A percentile compares a stretch with the other conserved stretches of the same genome.
Conservation (phyloP, 176 grass and related monocot species). For the Paspalum notatum region DNA sequence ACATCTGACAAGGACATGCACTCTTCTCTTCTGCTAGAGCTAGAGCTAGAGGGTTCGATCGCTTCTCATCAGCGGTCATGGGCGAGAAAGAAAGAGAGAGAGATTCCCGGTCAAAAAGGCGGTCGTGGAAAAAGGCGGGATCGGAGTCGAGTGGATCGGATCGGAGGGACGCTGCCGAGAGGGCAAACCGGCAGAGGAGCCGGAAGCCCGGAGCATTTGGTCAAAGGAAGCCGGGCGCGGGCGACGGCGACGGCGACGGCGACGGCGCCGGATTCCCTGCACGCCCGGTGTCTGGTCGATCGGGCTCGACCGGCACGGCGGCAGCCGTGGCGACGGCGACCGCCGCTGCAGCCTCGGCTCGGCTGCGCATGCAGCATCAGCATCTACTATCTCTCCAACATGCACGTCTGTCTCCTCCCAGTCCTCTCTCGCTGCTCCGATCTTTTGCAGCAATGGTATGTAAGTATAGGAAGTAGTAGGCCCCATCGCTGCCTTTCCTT, state of each 20-base stretch:
- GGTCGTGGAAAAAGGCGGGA: conserved; percentile 40
- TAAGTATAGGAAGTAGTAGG: neutral
- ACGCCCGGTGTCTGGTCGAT: conserved; percentile 8
- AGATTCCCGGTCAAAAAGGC: conserved; percentile 71
- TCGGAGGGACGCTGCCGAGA: no score
- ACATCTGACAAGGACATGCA: neutral
- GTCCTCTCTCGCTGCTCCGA: neutral
- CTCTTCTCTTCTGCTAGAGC: neutral
- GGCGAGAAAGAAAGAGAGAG: conserved; percentile 16
- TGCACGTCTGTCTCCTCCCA: neutral
- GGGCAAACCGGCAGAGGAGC: neutral
- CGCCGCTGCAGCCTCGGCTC: neutral
- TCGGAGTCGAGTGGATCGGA: conserved; percentile 20
- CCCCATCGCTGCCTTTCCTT: neutral
- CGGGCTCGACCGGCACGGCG: conserved; percentile 11
- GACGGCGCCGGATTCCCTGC: conserved; percentile 43
- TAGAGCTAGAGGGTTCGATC: conserved; percentile 37
- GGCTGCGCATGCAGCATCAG: neutral
- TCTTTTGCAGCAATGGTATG: no score
- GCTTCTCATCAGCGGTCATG: conserved; percentile 20
- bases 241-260: conserved; percentile 26
- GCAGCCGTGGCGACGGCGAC: neutral
- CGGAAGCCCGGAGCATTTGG: neutral
- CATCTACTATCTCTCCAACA: neutral
- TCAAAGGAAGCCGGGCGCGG: conserved; percentile 49